A percentile compares a stretch with the other conserved stretches of the same genome.
These are phyloP conservation scores for Ceratocystis eucalypticola DNA, from an alignment of 2,329 filamentous ascomycete genomes.

Conservation along the genomic window DNA sequence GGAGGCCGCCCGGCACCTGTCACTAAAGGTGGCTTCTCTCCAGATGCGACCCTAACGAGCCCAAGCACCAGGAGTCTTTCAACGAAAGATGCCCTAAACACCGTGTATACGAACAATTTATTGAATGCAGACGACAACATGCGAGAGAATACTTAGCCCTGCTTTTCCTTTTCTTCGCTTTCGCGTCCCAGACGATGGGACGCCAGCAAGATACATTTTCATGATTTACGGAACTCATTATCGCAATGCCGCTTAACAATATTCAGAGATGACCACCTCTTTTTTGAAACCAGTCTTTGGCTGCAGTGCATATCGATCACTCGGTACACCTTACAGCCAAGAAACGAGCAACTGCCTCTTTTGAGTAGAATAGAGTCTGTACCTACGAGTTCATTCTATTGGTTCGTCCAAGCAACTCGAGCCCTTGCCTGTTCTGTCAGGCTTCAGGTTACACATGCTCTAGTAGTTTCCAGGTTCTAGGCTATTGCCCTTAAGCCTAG, in stretches of 20 bases:
- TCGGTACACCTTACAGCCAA: no score
- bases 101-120: not conserved
- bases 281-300: no score
- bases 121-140: no score
- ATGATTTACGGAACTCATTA: no score
- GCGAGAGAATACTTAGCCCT: no score
- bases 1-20: slow-evolving; percentile 12
- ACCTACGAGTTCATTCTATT: not conserved
- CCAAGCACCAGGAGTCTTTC: not conserved
- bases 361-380: not conserved
- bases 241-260: no score
- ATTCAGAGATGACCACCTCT: no score
- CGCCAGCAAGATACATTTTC: no score
- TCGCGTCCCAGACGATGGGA: no score
- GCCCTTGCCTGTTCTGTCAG: not conserved
- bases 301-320: no score
- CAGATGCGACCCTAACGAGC: not conserved
- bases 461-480: not conserved
- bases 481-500: not conserved
- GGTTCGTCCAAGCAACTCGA: not conserved
- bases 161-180: no score
- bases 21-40: not conserved
- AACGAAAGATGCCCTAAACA: no score
- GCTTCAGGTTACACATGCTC: not conserved
- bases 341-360: not conserved